Conservation (phyloP, 805 yeast species). For the Priceomyces fermenticarens region DNA sequence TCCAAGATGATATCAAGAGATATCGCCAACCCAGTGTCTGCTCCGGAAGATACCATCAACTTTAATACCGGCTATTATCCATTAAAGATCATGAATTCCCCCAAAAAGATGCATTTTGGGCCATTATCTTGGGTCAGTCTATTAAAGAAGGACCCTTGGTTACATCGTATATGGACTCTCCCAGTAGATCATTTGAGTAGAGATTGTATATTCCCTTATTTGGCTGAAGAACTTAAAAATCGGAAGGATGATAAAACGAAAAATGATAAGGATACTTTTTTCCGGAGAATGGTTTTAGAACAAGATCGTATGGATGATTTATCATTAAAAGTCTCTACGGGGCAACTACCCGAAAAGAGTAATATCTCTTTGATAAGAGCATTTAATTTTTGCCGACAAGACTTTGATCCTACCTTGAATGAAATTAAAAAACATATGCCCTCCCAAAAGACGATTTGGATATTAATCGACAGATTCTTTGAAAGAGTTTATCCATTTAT, state of each 20-base stretch:
- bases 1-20: too few species aligned
- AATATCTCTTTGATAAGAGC: constrained; percentile 17
- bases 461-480: constrained; percentile 23
- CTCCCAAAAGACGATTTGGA: constrained; percentile 21
- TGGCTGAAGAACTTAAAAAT: background rate
- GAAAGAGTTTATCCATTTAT: constrained; percentile 21
- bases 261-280: constrained; percentile 1
- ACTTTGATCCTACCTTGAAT: background rate
- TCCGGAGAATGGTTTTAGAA: constrained; percentile 9
- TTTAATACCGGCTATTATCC: constrained; percentile 40
- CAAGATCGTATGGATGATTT: constrained; percentile 10
- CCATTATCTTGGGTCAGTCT: constrained; percentile 39
- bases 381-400: background rate
- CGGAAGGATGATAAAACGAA: background rate
- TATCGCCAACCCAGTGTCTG: background rate
- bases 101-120: constrained; percentile 34
- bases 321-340: constrained; percentile 6
- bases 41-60: constrained; percentile 27
- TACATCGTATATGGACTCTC: constrained; percentile 26
- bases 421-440: constrained; percentile 16
- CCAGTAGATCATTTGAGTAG: background rate
- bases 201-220: background rate
- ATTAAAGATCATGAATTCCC: constrained; percentile 30
- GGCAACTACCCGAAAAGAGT: constrained; percentile 10
- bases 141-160: constrained; percentile 32